A percentile compares a stretch with the other conserved stretches of the same genome.
Evolutionary conservation across 768 basidiomycete species (phyloP).

Genomic region (Gymnopilus dilepis): DNA sequence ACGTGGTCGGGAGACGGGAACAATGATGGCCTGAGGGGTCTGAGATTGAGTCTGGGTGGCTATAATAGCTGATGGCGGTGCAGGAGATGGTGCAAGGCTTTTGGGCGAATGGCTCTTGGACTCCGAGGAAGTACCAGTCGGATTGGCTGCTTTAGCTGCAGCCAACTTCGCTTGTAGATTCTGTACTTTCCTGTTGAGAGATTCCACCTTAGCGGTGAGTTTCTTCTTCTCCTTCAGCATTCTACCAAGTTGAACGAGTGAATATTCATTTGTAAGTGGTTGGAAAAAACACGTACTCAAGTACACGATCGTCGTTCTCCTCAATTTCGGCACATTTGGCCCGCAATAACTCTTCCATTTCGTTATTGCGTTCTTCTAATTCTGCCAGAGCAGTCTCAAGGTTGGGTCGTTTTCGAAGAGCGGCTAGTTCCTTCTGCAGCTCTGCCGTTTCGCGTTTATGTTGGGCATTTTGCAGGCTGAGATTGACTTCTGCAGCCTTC

Average conservation of each 20-base stretch:
- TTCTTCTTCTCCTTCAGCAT: conserved; percentile 85
- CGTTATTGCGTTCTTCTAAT: conserved; percentile 70
- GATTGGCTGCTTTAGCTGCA: conserved; percentile 48
- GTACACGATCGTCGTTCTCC: conserved; percentile 80
- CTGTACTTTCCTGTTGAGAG: conserved; percentile 74
- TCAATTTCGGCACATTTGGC: conserved; percentile 80
- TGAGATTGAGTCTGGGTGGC: conserved; percentile 11
- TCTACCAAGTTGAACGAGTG: conserved; percentile 41
- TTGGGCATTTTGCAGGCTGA: conserved; percentile 67
- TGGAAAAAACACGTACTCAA: conserved; percentile 61
- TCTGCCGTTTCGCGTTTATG: conserved; percentile 67
- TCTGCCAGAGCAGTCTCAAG: conserved; percentile 60
- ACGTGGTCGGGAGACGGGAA: conserved; percentile 30
- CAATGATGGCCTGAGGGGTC: conserved; percentile 11
- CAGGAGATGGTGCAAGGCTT: not conserved
- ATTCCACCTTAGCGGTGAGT: conserved; percentile 69
- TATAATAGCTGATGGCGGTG: conserved; percentile 9
- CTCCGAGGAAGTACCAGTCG: conserved; percentile 19
- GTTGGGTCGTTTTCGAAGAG: conserved; percentile 57
- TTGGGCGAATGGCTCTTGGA: conserved; percentile 12
- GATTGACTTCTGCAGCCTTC: conserved; percentile 68
- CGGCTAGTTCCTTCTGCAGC: conserved; percentile 60
- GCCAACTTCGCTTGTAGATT: conserved; percentile 71
- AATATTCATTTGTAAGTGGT: not conserved
- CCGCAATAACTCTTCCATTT: conserved; percentile 76